phyloP scores from a whole-genome alignment of 108 stramenopile genomes.

The Cyclotella atomus region DNA sequence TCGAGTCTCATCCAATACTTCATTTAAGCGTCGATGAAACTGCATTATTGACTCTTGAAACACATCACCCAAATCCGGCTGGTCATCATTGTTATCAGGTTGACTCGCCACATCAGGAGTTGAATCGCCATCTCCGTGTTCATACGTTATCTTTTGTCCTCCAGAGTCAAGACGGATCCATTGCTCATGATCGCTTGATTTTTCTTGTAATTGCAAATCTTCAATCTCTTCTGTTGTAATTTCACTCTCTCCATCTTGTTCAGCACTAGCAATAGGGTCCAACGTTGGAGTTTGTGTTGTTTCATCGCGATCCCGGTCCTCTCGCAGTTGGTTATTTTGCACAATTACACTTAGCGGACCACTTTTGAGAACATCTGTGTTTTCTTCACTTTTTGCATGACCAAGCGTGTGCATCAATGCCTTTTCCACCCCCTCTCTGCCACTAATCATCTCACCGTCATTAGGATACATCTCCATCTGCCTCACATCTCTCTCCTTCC shows the following conservation, averaged over 20 bases:
- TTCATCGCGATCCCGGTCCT: too few species aligned
- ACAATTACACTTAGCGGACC: conserved; percentile 43
- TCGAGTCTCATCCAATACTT: conserved; percentile 40
- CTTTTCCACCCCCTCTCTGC: conserved; percentile 29
- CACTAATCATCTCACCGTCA: conserved; percentile 24
- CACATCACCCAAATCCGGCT: conserved; percentile 23
- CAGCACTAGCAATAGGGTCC: background rate
- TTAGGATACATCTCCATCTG: conserved; percentile 42
- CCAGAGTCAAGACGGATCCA: background rate
- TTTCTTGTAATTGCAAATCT: background rate
- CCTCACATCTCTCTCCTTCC: conserved; percentile 36
- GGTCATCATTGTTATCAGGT: conserved; percentile 13
- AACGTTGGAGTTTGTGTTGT: background rate
- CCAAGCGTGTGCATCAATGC: conserved; percentile 29
- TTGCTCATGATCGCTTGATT: conserved; percentile 13
- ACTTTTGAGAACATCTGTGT: conserved; percentile 3
- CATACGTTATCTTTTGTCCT: conserved; percentile 8
- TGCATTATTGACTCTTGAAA: conserved; percentile 45
- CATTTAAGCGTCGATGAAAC: conserved; percentile 54
- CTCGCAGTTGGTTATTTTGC: background rate
- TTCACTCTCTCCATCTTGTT: conserved; percentile 46
- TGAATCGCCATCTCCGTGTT: conserved; percentile 10
- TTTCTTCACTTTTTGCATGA: background rate
- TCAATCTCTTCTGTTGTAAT: conserved; percentile 38
- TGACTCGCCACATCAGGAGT: background rate